Base-by-base conservation (phyloP, 1,284 basidiomycete species). In the Malassezia vespertilionis region DNA sequence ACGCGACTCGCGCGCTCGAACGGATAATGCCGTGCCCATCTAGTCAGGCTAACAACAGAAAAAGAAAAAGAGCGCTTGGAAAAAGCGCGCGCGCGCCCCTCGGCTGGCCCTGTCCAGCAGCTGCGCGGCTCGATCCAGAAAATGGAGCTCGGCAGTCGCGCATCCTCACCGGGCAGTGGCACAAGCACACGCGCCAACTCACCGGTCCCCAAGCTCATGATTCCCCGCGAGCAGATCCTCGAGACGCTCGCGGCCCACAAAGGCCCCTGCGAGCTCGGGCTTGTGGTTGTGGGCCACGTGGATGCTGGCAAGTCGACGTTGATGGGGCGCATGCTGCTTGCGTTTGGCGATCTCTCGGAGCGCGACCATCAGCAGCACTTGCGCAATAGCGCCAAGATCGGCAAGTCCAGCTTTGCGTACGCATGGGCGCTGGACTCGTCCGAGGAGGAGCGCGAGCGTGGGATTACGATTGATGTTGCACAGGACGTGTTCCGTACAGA, bases 281-380 rank as follows among this genome's bases (percentile, higher is more conserved):
- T 97, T 56, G 84, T 97, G 15, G 88, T 97, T 31, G 83, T 97
- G 41, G 90, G 91, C 20, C 91, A 97, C 65, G 91, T 99, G 52
- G 91, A 99, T 72, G 91, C 93, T 12, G 91, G 91, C 39, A 99
- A 99, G 72, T 95, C 90, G 9, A 99, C 91, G 0, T 72, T 99
- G 34, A 96, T 96, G 88, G 91, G 91, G 0, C 77, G 90, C 42
- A 70, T 99, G 53, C 71, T 97, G 34, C 90, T 93, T 67, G 93
- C 96, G 56, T 76, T 93, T 1, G 91, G 93, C 14, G 78, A 80
- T 57, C 67, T 96, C 44, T 82, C 83, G 46, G 88, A 96, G 65
- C 87, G 86, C 71, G 82, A 82, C 30, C 80, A 83, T 49, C 74
- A 78, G 31, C 80, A 81, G 28, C 95, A 95, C 69, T 89, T 93